These are phyloP conservation scores for Aspergillus affinis DNA, from an alignment of 495 filamentous ascomycete species.

Conservation along the genomic window DNA sequence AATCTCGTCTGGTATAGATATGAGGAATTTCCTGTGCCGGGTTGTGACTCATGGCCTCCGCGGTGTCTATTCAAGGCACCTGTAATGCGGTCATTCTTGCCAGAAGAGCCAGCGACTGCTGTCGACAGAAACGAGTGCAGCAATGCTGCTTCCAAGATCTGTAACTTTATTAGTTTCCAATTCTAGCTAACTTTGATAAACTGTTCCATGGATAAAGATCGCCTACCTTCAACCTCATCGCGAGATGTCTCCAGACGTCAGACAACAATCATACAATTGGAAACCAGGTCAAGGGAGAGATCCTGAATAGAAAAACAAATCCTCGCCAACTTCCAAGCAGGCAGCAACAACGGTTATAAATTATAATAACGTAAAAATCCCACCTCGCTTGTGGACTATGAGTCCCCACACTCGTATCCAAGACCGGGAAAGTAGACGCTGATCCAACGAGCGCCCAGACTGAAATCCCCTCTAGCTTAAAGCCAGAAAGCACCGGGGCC, in stretches of 20 bases:
- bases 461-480: not conserved
- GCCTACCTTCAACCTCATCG: not conserved
- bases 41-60: not conserved
- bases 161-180: not conserved
- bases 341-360: not conserved
- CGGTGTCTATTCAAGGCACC: slow-evolving; percentile 8
- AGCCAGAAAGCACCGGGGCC: not conserved
- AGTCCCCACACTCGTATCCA: slow-evolving; percentile 17
- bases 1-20: slow-evolving; percentile 50
- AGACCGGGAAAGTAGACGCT: slow-evolving; percentile 14
- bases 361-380: not conserved
- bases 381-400: not conserved
- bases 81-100: slow-evolving; percentile 9
- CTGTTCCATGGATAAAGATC: not conserved
- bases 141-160: not conserved
- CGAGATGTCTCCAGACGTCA: not conserved
- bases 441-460: slow-evolving; percentile 9
- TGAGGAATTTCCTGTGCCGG: slow-evolving; percentile 3
- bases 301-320: not conserved
- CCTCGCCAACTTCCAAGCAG: not conserved
- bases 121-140: not conserved
- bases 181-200: not conserved
- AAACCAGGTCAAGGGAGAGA: not conserved
- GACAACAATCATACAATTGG: not conserved
- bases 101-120: not conserved